Base-by-base conservation (phyloP, 2,329 filamentous ascomycete genomes). In the Arthrinium phaeospermum region DNA sequence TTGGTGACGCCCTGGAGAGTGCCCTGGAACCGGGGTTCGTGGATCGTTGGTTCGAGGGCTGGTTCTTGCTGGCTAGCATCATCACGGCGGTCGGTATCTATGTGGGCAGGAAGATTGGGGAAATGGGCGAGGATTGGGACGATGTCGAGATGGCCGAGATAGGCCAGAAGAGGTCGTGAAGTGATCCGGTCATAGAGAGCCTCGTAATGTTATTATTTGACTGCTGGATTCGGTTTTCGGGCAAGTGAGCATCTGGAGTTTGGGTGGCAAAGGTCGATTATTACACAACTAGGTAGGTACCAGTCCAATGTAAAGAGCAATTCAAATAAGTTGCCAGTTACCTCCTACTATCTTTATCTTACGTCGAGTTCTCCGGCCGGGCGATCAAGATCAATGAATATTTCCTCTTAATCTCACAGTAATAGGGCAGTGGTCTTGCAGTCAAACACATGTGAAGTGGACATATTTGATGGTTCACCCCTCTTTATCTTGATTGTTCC, bases 41-140 rank as follows among this genome's bases (percentile, higher is more conserved):
- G 6, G 91, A 97, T 78, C 87, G 89, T 44, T 97, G 94, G 94
- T 97, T 97, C 76, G 94, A 97, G 81, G 91, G 90, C 10, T 96
- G 94, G 91, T 97, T 97, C 80, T 81, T 97, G 71, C 80, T 91
- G 3, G 92, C 92, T 6, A 92, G 91, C 74, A 83, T 86, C 0
- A 78, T 88, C 16, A 96, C 94, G 1, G 91, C 87, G 1, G 78
- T 89, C n/a, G 94, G 93, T 0, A 91, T 97, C 30, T 93, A 92
- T 87, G 80, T 95, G 4, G 92, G 93, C 0, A 87, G 90, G 74
- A 91, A 90, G 79, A 83, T 94, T 2, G 84, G 78, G 73, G 83
- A 80, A 76, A 84, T 75, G 77, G 83, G 83, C 74, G 90, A 91
- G 68, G 90, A 91, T 73, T 90, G 86, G 85, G 88, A 91, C 77